phyloP scores from a whole-genome alignment of 352 stramenopile species.

The Phytopythium ostracodes region DNA sequence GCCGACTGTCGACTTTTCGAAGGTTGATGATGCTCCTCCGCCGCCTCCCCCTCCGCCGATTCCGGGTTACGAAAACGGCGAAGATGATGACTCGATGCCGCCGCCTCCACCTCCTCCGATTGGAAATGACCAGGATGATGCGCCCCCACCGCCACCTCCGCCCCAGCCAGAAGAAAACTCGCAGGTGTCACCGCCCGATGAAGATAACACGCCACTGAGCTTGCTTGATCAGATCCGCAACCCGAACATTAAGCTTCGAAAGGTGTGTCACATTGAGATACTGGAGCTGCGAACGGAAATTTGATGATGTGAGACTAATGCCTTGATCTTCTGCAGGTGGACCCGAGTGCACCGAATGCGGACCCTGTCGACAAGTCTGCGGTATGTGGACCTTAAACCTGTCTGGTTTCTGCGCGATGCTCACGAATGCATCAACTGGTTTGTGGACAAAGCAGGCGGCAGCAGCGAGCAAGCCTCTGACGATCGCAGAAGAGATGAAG shows the following conservation, averaged over 20 bases:
- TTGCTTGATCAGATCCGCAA: conserved; percentile 66
- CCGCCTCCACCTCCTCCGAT: conserved; percentile 41
- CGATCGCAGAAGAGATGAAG: conserved; percentile 82
- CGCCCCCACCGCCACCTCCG: conserved; percentile 43
- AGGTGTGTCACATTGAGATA: conserved; percentile 14
- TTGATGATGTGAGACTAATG: background rate
- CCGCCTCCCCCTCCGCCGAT: conserved; percentile 48
- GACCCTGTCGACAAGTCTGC: conserved; percentile 27
- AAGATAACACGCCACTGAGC: conserved; percentile 30
- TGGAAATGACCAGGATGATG: conserved; percentile 28
- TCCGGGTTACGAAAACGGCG: conserved; percentile 24
- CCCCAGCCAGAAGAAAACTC: conserved; percentile 21
- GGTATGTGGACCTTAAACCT: conserved; percentile 10
- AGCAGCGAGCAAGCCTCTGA: conserved; percentile 49
- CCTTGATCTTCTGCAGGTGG: conserved; percentile 18
- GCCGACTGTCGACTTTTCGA: conserved; percentile 55
- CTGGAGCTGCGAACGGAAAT: background rate
- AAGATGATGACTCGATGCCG: conserved; percentile 40
- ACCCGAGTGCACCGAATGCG: conserved; percentile 24
- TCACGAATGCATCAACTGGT: background rate
- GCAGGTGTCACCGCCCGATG: conserved; percentile 14
- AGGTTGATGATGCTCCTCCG: conserved; percentile 35
- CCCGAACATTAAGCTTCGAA: conserved; percentile 47
- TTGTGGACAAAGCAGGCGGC: background rate
- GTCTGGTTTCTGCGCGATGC: background rate